Evolutionary conservation across 495 filamentous ascomycete species (phyloP), one percentile per base, ranked within the genome.

Genomic region (Penicillium coffeae): DNA sequence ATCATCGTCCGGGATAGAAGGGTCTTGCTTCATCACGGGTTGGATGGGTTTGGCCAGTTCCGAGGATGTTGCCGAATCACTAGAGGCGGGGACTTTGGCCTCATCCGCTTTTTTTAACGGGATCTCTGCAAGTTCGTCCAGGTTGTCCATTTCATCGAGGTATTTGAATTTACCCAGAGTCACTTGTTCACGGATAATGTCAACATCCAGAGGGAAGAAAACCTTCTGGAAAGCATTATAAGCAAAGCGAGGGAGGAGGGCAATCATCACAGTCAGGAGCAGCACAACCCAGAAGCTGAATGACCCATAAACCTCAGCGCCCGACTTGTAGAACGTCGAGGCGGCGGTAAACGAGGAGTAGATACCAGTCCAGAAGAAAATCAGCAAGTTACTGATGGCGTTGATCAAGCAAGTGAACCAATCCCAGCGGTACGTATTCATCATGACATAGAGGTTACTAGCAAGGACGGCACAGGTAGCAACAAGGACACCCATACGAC

Each of bases 401-500:
- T 90, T 84, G 56, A 95, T 84, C 60, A 96, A 73, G 10, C 88
- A 57, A 53, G 91, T 89, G 58, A 97, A 73, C 92, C 92, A 97
- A 65, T 99, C 94, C 94, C 94, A 97, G 48, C 90, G 78, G 65
- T 93, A 97, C 4, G 87, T 91, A 65, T 99, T 99, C 71, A 99
- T 79, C 52, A 97, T 72, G 56, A 99, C 86, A 73, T 97, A 99
- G 45, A 83, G 63, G 62, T 99, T 99, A 69, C 95, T 93, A 10
- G 79, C 60, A 56, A 95, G 73, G 37, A 94, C 82, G 12, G 88
- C 81, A 42, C 85, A 87, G 42, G 83, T 79, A 3, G 82, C 90
- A 45, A 96, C 79, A 57, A 89, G 89, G 42, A 86, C 74, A 47
- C 94, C 94, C 59, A 99, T 83, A 42, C 90, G 84, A 40, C 81